Evolutionary conservation across 192 early-diverging fungal species (phyloP), one percentile per base, ranked within the genome.

Genomic region (Coemansia sp.): DNA sequence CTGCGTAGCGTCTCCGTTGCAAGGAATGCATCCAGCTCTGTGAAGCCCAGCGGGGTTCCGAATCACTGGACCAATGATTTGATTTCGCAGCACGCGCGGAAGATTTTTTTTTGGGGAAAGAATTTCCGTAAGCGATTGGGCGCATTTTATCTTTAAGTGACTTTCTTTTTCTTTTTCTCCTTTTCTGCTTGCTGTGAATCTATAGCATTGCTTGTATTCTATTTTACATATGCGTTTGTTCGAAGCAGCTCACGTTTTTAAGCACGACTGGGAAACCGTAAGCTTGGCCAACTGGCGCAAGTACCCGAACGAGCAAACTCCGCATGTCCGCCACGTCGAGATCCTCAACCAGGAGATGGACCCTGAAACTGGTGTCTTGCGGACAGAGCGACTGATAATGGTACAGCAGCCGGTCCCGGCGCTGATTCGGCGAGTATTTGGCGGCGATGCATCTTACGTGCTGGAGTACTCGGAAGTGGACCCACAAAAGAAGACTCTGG

Each of bases 271-370:
- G 90, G 80, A 77, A 5, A 85, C 83, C 11, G 89, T 92, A 39
- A 87, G 86, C 26, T 76, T 85, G 15, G 96, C 93, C 36, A 89
- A 94, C 72, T 99, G 88, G 88, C 84, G 86, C 75, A 99, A 99
- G 74, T 99, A 99, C 81, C 97, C 97, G 0, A 99, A 99, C 76
- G 89, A 90, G 17, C 76, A 89, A 38, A 88, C 92, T 26, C 84
- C 86, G 43, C 97, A 99, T 62, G 95, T 99, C 40, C 59, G 87
- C 18, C 87, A 89, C 53, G 93, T 96, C 36, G 97, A 97, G 79
- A 83, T 91, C 3, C 80, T 99, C 47, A 82, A 87, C 53, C 85
- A 93, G 41, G 60, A 77, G 6, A 74, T 99, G 21, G 89, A 93
- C 64, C 84, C 88, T 9, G 81, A 79, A 36, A 93, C 90, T 0